Evolutionary conservation across 148 eudicot species (phyloP), one percentile per base, ranked within the genome.

Genomic region (Vaccinium corymbosum): DNA sequence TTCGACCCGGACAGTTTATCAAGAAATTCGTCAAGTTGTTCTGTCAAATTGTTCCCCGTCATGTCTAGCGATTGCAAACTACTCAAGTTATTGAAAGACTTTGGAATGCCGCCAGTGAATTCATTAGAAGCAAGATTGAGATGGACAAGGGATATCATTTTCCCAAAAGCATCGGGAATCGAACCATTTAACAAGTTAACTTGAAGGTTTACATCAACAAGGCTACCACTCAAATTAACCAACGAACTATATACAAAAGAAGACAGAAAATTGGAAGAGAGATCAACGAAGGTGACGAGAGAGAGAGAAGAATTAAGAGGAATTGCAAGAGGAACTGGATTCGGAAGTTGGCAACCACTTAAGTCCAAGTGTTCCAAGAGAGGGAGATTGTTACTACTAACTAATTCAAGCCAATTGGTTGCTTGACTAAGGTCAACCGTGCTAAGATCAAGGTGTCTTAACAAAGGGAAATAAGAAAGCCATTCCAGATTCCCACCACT

Each of bases 121-220:
- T 29, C 0, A 42, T 80, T 84, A 3, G 0, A 3, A 4, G 71
- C 53, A 11, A 87, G 81, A 73, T 82, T 48, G 15, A 87, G 87
- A 50, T 83, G 3, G 0, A 82, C 55, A 38, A 84, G 72, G 9
- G 35, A 42, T 5, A 38, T 61, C 74, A 88, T 64, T 5, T 49
- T 22, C 15, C 82, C 84, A 7, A 85, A 25, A 20, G 3, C 68
- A 66, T 49, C 68, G 3, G 84, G 86, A 29, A 88, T 80, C 6
- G 76, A 48, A n/a, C n/a, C n/a, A n/a, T n/a, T n/a, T n/a, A n/a
- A n/a, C n/a, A n/a, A n/a, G n/a, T n/a, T n/a, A n/a, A n/a, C n/a
- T n/a, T n/a, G n/a, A n/a, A n/a, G n/a, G n/a, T n/a, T n/a, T n/a
- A n/a, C n/a, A n/a, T n/a, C n/a, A n/a, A n/a, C n/a, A n/a, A n/a